Percentiles rank a stretch among this genome's conserved stretches.
Conservation (phyloP, 192 early-diverging fungal genomes). For the Chytriomyces sp. region DNA sequence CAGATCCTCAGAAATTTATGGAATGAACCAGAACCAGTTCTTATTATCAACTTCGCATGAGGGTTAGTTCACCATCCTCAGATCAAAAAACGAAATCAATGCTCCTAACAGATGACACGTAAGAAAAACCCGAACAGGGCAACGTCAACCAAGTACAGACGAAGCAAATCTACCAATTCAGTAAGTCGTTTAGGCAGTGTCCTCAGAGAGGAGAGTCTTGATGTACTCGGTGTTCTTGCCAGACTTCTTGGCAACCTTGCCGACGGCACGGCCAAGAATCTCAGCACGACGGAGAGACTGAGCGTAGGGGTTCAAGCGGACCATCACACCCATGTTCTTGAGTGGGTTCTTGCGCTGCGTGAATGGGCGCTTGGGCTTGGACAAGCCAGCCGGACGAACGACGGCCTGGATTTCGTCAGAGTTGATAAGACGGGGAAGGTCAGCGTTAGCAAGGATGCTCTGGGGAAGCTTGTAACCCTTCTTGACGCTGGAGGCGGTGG, state of each 20-base stretch:
- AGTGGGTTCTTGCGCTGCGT: conserved; percentile 99
- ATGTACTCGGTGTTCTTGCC: conserved; percentile 44
- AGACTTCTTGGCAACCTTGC: conserved; percentile 36
- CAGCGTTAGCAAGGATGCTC: conserved; percentile 89
- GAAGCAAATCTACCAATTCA: neutral
- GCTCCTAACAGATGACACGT: neutral
- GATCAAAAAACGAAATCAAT: too few species aligned
- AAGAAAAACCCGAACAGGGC: neutral
- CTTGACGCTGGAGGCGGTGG: conserved; percentile 79
- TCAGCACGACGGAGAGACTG: conserved; percentile 71
- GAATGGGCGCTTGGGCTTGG: conserved; percentile 86
- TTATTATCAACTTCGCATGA: too few species aligned
- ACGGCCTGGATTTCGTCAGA: conserved; percentile 96
- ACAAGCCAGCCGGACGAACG: conserved; percentile 79
- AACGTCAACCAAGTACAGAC: neutral
- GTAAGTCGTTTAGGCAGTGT: conserved; percentile 18
- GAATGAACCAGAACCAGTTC: neutral
- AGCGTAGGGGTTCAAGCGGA: conserved; percentile 97
- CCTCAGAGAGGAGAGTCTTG: conserved; percentile 30
- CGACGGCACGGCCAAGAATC: conserved; percentile 42
- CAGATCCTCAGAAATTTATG: neutral
- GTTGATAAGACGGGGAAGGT: conserved; percentile 94
- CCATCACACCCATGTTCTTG: conserved; percentile 85
- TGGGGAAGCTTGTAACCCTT: conserved; percentile 88
- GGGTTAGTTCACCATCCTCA: too few species aligned